A percentile compares a stretch with the other conserved stretches of the same genome.
phyloP scores from a whole-genome alignment of 176 grass and related monocot species.

The Puccinellia tenuiflora region DNA sequence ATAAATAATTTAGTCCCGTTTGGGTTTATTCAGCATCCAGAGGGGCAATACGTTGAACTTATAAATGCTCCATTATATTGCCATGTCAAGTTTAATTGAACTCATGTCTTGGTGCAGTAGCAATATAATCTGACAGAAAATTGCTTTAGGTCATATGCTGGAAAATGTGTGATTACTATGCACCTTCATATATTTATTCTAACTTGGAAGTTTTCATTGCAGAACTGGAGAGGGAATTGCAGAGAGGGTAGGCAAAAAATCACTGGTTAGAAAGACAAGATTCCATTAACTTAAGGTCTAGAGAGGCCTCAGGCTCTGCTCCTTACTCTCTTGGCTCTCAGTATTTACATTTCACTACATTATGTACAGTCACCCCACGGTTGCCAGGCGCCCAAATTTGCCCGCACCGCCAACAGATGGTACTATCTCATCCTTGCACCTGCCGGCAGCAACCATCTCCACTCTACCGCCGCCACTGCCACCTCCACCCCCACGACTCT shows the following conservation, averaged over 20 bases:
- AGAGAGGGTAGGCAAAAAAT: constrained; percentile 26
- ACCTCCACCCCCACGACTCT: constrained; percentile 22
- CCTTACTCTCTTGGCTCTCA: constrained; percentile 14
- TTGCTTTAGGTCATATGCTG: background rate
- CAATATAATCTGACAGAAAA: background rate
- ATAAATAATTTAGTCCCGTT: background rate
- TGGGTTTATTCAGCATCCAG: background rate
- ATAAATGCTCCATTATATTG: background rate
- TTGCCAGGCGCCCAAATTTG: constrained; percentile 53
- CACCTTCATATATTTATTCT: background rate
- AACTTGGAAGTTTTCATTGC: background rate
- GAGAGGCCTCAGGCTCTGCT: constrained; percentile 23
- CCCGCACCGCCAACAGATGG: constrained; percentile 35
- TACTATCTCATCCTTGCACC: constrained; percentile 73
- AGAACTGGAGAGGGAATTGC: background rate
- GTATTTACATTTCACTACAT: constrained; percentile 59
- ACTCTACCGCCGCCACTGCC: constrained; percentile 36
- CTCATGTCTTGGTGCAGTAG: background rate
- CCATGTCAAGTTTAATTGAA: background rate
- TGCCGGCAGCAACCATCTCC: constrained; percentile 25
- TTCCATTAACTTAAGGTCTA: constrained; percentile 28
- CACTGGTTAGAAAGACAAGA: constrained; percentile 20
- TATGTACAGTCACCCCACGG: constrained; percentile 80
- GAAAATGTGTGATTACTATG: background rate
- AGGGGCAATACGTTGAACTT: background rate